Conservation (phyloP, 106 monocot genomes). For the Dendrobium chrysotoxum region DNA sequence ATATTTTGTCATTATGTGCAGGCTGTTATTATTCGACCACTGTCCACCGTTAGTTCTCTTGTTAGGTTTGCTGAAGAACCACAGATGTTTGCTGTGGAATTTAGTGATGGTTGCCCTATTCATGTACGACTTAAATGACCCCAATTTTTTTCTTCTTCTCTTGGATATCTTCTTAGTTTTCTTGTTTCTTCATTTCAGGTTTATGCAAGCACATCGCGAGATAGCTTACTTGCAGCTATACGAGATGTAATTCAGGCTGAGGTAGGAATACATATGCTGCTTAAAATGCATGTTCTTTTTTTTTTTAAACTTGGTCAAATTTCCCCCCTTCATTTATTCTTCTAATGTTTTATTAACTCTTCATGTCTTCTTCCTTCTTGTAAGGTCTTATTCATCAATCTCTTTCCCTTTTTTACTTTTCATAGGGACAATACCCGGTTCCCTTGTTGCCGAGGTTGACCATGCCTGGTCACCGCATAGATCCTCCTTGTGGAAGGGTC, state of each 20-base stretch:
- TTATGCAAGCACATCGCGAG: conserved; percentile 98
- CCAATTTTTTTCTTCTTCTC: not conserved
- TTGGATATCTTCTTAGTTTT: not conserved
- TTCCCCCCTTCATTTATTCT: not conserved
- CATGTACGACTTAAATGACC: conserved; percentile 37
- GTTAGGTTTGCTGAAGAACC: conserved; percentile 98
- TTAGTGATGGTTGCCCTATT: conserved; percentile 93
- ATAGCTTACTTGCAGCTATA: conserved; percentile 90
- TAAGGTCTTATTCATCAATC: not conserved
- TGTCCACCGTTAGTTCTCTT: conserved; percentile 79
- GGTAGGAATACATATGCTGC: conserved; percentile 26
- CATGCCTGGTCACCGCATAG: conserved; percentile 90
- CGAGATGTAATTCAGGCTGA: conserved; percentile 90
- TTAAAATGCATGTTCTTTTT: not conserved
- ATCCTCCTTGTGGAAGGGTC: conserved; percentile 87
- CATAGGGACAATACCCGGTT: conserved; percentile 76
- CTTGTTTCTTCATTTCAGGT: conserved; percentile 44
- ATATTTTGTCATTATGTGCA: conserved; percentile 15
- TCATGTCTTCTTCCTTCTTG: not conserved
- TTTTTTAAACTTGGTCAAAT: not conserved
- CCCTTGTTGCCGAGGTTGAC: conserved; percentile 91
- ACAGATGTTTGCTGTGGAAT: conserved; percentile 98
- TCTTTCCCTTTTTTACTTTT: conserved; percentile 1
- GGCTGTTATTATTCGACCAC: conserved; percentile 93
- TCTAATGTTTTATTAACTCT: not conserved